Evolutionary conservation across 495 filamentous ascomycete genomes (phyloP), one percentile per base, ranked within the genome.

Genomic region (Penicillium silybi): DNA sequence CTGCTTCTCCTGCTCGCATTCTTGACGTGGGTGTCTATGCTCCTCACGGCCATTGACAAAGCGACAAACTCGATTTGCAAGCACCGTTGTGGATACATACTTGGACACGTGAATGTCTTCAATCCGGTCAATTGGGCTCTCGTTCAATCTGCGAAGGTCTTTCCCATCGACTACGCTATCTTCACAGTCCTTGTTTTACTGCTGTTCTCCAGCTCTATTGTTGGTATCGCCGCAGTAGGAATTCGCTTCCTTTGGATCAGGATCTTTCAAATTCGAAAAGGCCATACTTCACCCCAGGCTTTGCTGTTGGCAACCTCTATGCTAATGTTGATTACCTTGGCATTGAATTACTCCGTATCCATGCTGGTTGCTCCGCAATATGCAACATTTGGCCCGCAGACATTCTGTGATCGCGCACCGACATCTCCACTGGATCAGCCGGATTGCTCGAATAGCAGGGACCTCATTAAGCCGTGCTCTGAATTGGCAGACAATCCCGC

Each of bases 361-460:
- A 96, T 95, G 87, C 72, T 97, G 27, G 82, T 95, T 19, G 92
- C 90, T 3, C 95, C 93, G 1, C 91, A 97, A 60, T 98, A 98
- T 64, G 83, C 93, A 25, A 95, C 88, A 34, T 98, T 88, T 67
- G 93, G 93, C 32, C 88, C 90, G 1, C 93, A 98, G 66, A 96
- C 89, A 17, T 97, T 92, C 70, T 98, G 93, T 69, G 83, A 86
- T 58, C 82, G 83, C 46, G 60, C 74, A 11, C 72, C 84, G 5
- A 59, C 53, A 7, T 70, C 77, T 52, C 79, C 81, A 0, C 77
- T 77, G 16, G 76, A 77, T 37, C 80, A 85, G 48, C 88, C 87
- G n/a, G 83, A 95, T 68, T 98, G 93, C 67, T 75, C 77, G n/a
- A 67, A 86, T n/a, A 77, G 83, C 52, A 78, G 68, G 25, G 84